Evolutionary conservation across 805 yeast genomes (phyloP).

Genomic region (Metschnikowia chrysomelidarum): DNA sequence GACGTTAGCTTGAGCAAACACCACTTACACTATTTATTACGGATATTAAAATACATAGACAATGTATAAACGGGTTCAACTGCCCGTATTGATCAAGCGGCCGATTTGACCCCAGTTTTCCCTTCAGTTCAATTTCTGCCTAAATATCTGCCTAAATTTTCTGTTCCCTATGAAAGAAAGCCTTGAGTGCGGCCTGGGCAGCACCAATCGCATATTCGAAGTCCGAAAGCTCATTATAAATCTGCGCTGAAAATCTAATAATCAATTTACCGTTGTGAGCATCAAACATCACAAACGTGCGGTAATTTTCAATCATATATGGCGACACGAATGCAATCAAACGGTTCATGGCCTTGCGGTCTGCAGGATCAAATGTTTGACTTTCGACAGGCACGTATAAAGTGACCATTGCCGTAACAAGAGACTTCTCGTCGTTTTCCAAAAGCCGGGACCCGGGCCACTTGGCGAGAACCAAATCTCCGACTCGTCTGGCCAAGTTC

Average conservation of each 20-base stretch:
- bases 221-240: slow-evolving; percentile 57
- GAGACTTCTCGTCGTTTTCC: slow-evolving; percentile 32
- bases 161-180: slow-evolving; percentile 12
- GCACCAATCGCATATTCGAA: slow-evolving; percentile 39
- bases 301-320: slow-evolving; percentile 17
- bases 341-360: slow-evolving; percentile 1
- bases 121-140: too few relatives aligned
- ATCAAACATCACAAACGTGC: slow-evolving; percentile 49
- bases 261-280: slow-evolving; percentile 33
- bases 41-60: too few relatives aligned
- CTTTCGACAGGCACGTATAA: slow-evolving; percentile 35
- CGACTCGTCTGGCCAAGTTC: slow-evolving; percentile 44
- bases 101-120: too few relatives aligned
- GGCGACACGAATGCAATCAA: slow-evolving; percentile 5
- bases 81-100: too few relatives aligned
- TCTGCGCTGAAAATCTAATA: slow-evolving; percentile 56
- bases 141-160: too few relatives aligned
- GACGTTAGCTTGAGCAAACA: too few relatives aligned
- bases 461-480: slow-evolving; percentile 33
- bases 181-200: slow-evolving; percentile 24
- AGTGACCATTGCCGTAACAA: slow-evolving; percentile 44
- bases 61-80: too few relatives aligned
- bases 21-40: too few relatives aligned
- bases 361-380: slow-evolving; percentile 5
- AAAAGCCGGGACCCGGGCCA: slow-evolving; percentile 40